Conservation (phyloP, 2,329 filamentous ascomycete genomes). For the Metarhizium robertsii region DNA sequence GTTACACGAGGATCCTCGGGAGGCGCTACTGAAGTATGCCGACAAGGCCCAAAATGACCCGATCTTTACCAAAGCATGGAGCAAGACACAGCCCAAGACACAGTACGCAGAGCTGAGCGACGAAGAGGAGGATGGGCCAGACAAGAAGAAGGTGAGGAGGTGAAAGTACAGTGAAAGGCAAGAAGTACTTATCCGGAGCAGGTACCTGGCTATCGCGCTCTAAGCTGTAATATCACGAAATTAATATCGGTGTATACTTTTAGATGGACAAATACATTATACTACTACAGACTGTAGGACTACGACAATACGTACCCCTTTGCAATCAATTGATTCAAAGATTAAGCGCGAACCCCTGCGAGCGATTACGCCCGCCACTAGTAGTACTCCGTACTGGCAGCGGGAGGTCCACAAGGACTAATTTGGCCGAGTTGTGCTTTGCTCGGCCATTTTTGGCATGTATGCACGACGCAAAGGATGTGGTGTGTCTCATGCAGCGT, state of each 20-base stretch:
- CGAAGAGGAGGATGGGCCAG: slow-evolving; percentile 63
- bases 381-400: neutral
- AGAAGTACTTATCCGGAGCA: too few relatives aligned
- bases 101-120: slow-evolving; percentile 87
- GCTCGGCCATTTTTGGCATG: neutral
- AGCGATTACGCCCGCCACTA: neutral
- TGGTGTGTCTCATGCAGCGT: neutral
- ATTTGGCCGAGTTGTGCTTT: too few relatives aligned
- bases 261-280: too few relatives aligned
- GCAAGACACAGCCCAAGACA: slow-evolving; percentile 81
- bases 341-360: neutral
- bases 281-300: too few relatives aligned
- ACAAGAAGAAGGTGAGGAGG: slow-evolving; percentile 53
- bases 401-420: neutral
- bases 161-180: slow-evolving; percentile 19
- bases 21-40: slow-evolving; percentile 90
- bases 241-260: too few relatives aligned
- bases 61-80: slow-evolving; percentile 90
- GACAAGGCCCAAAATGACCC: slow-evolving; percentile 89
- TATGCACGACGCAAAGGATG: neutral
- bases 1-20: slow-evolving; percentile 91
- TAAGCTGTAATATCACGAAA: too few relatives aligned
- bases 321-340: neutral
- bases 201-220: too few relatives aligned
- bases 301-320: neutral